These are phyloP conservation scores for Trichoderma lentiforme DNA, from an alignment of 2,329 filamentous ascomycete genomes.

Conservation along the genomic window DNA sequence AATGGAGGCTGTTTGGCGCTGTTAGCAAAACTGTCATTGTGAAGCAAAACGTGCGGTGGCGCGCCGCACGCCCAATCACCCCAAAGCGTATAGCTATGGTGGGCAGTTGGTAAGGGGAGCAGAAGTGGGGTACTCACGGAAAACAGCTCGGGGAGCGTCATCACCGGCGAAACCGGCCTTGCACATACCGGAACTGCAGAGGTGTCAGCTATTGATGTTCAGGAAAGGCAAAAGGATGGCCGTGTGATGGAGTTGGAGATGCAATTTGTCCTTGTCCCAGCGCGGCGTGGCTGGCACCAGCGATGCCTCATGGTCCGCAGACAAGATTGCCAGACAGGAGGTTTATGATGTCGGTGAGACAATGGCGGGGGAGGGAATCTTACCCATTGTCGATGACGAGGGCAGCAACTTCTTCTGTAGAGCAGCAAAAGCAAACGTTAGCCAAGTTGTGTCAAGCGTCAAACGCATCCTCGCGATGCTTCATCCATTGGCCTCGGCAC, in stretches of 20 bases:
- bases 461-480: slow-evolving; percentile 9
- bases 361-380: slow-evolving; percentile 46
- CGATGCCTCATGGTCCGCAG: background rate
- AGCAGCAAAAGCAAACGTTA: slow-evolving; percentile 38
- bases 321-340: background rate
- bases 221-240: background rate
- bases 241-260: background rate
- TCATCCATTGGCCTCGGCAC: slow-evolving; percentile 6
- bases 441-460: slow-evolving; percentile 28
- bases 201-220: slow-evolving; percentile 7
- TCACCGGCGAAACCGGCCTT: slow-evolving; percentile 99
- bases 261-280: background rate
- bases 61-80: slow-evolving; percentile 16
- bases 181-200: slow-evolving; percentile 96
- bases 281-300: slow-evolving; percentile 6
- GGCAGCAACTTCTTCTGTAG: slow-evolving; percentile 97
- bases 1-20: slow-evolving; percentile 77
- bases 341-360: slow-evolving; percentile 36
- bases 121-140: slow-evolving; percentile 74
- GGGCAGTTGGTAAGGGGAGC: slow-evolving; percentile 23
- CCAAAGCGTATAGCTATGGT: slow-evolving; percentile 19
- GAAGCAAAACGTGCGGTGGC: slow-evolving; percentile 10
- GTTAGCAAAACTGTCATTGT: slow-evolving; percentile 8
- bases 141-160: slow-evolving; percentile 99
- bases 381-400: slow-evolving; percentile 99